phyloP scores from a whole-genome alignment of 2,329 filamentous ascomycete genomes.

The Fusarium beomiforme region DNA sequence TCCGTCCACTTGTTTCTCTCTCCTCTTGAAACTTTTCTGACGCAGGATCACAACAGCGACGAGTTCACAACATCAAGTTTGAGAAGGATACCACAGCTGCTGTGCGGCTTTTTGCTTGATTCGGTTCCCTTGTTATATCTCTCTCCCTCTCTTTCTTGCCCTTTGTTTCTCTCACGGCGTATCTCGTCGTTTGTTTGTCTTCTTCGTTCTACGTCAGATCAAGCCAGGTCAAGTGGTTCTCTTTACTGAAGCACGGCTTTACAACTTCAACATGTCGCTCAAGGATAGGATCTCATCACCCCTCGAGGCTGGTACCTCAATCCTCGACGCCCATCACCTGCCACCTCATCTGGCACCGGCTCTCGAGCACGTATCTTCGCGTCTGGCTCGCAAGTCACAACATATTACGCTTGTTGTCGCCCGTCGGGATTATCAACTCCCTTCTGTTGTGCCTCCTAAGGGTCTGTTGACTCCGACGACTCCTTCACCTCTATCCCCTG shows the following conservation, averaged over 20 bases:
- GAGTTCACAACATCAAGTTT: constrained; percentile 14
- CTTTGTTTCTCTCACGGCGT: constrained; percentile 2
- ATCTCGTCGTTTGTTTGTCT: constrained; percentile 6
- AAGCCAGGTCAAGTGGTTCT: constrained; percentile 2
- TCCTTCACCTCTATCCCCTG: constrained; percentile 44
- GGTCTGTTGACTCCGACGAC: constrained; percentile 40
- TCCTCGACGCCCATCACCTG: constrained; percentile 67
- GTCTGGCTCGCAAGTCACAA: constrained; percentile 64
- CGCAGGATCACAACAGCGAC: constrained; percentile 18
- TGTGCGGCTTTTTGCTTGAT: constrained; percentile 28
- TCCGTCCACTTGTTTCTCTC: neutral
- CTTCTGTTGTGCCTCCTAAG: constrained; percentile 44
- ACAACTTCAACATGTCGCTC: constrained; percentile 52
- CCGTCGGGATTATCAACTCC: constrained; percentile 65
- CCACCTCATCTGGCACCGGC: constrained; percentile 64
- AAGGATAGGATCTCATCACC: constrained; percentile 70
- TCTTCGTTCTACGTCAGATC: neutral
- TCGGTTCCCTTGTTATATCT: constrained; percentile 5
- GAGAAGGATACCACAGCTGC: constrained; percentile 31
- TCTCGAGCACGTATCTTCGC: constrained; percentile 67
- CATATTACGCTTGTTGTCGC: constrained; percentile 68
- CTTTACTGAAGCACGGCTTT: constrained; percentile 23
- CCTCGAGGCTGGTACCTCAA: constrained; percentile 69
- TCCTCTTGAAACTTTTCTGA: constrained; percentile 13
- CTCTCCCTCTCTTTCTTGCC: neutral